A percentile compares a stretch with the other conserved stretches of the same genome.
Conservation (phyloP, 179 eudicot species). For the Amaranthus tricolor region DNA sequence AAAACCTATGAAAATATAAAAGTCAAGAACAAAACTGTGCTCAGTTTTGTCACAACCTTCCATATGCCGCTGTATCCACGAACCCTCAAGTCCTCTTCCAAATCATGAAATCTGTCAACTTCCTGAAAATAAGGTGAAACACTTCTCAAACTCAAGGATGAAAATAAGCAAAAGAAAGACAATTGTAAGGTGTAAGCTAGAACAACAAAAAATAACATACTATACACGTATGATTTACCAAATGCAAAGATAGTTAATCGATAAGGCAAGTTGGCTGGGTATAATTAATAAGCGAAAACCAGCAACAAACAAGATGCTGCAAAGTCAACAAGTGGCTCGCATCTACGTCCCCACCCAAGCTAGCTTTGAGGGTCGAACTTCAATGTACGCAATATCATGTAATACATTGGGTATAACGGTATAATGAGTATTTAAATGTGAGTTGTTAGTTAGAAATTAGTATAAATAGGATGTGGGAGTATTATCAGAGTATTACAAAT, state of each 20-base stretch:
- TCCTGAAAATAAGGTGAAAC: constrained; percentile 52
- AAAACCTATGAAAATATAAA: constrained; percentile 9
- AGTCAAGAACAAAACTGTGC: constrained; percentile 5
- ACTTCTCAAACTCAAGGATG: constrained; percentile 18
- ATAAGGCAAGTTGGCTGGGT: background rate
- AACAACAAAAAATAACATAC: background rate
- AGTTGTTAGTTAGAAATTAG: no score
- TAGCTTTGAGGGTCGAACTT: no score
- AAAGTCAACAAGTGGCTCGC: no score
- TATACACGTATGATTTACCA: background rate
- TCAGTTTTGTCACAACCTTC: constrained; percentile 61
- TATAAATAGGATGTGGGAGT: no score
- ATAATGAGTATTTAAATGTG: no score
- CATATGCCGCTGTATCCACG: constrained; percentile 86
- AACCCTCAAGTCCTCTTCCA: constrained; percentile 62
- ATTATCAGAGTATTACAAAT: no score
- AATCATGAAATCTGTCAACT: constrained; percentile 84
- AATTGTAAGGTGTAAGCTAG: background rate
- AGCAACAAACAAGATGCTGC: background rate
- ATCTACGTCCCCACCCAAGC: no score
- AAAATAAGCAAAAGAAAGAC: background rate
- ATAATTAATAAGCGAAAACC: background rate
- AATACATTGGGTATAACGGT: no score
- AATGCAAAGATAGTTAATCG: background rate
- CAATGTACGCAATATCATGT: no score